These are phyloP conservation scores for Allomyces macrogynus DNA, from an alignment of 192 early-diverging fungal species.

Conservation along the genomic window DNA sequence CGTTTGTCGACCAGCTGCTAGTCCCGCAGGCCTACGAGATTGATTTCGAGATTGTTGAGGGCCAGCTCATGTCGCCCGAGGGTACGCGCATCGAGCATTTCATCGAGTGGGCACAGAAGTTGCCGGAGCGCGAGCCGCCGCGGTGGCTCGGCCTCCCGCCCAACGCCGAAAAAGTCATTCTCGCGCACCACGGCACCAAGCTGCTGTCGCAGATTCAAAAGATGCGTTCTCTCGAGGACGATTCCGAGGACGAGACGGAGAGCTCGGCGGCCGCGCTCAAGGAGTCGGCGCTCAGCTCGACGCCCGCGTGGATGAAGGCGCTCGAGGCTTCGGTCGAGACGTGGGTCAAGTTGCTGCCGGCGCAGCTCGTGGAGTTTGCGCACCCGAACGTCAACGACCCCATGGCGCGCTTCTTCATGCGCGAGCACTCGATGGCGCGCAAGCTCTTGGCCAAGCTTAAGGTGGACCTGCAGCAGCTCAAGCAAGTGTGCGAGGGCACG, in stretches of 20 bases:
- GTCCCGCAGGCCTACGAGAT: conserved; percentile 52
- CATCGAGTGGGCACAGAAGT: conserved; percentile 61
- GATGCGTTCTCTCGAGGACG: conserved; percentile 57
- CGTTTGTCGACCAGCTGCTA: conserved; percentile 72
- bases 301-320: conserved; percentile 60
- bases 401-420: conserved; percentile 62
- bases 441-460: conserved; percentile 37
- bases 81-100: conserved; percentile 69
- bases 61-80: conserved; percentile 52
- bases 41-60: conserved; percentile 54
- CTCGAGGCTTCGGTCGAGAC: conserved; percentile 25
- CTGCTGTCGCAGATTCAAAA: conserved; percentile 71
- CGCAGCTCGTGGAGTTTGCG: conserved; percentile 3
- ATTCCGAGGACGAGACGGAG: conserved; percentile 41
- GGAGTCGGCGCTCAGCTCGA: conserved; percentile 10
- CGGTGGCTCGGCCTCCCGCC: conserved; percentile 88
- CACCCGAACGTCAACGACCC: conserved; percentile 30
- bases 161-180: conserved; percentile 79
- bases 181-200: conserved; percentile 53
- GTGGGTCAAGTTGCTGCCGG: conserved; percentile 39
- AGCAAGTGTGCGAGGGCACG: conserved; percentile 48
- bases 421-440: conserved; percentile 46
- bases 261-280: conserved; percentile 9
- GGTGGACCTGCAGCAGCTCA: conserved; percentile 42
- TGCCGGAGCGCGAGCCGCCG: conserved; percentile 86